phyloP scores from a whole-genome alignment of 306 rosid species.

The Prunus armeniaca region DNA sequence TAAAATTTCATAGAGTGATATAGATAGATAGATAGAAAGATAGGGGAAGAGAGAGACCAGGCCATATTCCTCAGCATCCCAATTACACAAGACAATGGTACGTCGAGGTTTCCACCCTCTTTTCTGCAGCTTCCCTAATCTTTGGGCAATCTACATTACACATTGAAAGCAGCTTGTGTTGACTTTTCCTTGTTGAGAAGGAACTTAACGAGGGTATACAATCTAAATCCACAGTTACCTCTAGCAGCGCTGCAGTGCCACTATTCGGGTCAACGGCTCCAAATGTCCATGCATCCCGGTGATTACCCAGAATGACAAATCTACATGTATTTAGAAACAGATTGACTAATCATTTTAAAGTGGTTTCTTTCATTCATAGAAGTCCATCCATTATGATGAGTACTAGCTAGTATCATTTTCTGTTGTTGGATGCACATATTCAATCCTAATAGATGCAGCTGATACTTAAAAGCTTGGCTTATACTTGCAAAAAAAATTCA shows the following conservation, averaged over 20 bases:
- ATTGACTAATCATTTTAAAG: not conserved
- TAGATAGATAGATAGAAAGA: constrained; percentile 4
- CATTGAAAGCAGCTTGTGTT: constrained; percentile 14
- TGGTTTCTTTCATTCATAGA: not conserved
- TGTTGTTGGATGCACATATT: not conserved
- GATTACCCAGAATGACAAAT: constrained; percentile 72
- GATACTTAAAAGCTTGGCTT: not conserved
- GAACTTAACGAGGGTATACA: constrained; percentile 1
- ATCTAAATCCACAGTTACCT: constrained; percentile 36
- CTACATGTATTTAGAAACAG: constrained; percentile 37
- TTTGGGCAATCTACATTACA: constrained; percentile 48
- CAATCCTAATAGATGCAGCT: not conserved
- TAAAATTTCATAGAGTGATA: not conserved
- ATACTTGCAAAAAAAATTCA: not conserved
- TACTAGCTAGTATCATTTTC: not conserved
- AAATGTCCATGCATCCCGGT: constrained; percentile 82
- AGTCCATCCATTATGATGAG: not conserved
- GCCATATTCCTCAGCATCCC: constrained; percentile 89
- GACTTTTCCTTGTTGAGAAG: not conserved
- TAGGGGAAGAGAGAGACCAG: constrained; percentile 36
- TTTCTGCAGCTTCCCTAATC: constrained; percentile 57
- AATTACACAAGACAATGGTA: constrained; percentile 66
- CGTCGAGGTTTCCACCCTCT: constrained; percentile 75
- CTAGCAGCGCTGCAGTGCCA: constrained; percentile 73
- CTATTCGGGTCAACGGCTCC: constrained; percentile 88